These are phyloP conservation scores for Sporothrix schenckii DNA, from an alignment of 2,329 filamentous ascomycete species.

Conservation along the genomic window DNA sequence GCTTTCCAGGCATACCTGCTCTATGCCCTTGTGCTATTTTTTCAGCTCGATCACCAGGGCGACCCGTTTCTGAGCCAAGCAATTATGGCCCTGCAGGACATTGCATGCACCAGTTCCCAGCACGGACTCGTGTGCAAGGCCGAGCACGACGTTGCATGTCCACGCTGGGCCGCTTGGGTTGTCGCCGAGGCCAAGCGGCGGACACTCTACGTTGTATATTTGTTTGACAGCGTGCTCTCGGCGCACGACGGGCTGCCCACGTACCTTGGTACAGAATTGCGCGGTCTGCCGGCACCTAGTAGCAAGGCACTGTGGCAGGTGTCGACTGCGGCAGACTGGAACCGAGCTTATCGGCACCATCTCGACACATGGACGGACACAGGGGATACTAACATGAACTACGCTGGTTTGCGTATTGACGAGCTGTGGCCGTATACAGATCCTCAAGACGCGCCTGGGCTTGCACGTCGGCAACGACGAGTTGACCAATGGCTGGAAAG, in stretches of 20 bases:
- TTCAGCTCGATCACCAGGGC: conserved; percentile 20
- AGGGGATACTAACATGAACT: neutral
- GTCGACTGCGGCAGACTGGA: conserved; percentile 46
- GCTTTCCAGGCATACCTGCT: conserved; percentile 58
- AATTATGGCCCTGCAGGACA: conserved; percentile 55
- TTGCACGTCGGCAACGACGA: conserved; percentile 39
- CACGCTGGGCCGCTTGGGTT: conserved; percentile 59
- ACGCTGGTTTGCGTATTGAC: conserved; percentile 47
- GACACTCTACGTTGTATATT: conserved; percentile 55
- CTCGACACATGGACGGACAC: conserved; percentile 48
- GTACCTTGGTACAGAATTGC: conserved; percentile 55
- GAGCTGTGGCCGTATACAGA: conserved; percentile 54
- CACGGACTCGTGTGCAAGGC: conserved; percentile 50
- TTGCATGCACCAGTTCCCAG: conserved; percentile 48
- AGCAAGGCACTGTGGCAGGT: conserved; percentile 51
- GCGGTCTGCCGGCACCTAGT: conserved; percentile 48
- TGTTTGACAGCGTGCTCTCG: conserved; percentile 56
- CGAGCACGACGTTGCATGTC: conserved; percentile 45
- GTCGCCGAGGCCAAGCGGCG: conserved; percentile 57
- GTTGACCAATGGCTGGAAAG: conserved; percentile 55
- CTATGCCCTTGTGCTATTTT: conserved; percentile 48
- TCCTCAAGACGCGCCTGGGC: conserved; percentile 41
- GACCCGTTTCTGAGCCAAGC: conserved; percentile 45
- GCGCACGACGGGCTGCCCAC: conserved; percentile 49
- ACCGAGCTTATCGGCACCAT: conserved; percentile 45